Evolutionary conservation across 2,329 filamentous ascomycete genomes (phyloP).

Genomic region (Aspergillus pseudoviridinutans): DNA sequence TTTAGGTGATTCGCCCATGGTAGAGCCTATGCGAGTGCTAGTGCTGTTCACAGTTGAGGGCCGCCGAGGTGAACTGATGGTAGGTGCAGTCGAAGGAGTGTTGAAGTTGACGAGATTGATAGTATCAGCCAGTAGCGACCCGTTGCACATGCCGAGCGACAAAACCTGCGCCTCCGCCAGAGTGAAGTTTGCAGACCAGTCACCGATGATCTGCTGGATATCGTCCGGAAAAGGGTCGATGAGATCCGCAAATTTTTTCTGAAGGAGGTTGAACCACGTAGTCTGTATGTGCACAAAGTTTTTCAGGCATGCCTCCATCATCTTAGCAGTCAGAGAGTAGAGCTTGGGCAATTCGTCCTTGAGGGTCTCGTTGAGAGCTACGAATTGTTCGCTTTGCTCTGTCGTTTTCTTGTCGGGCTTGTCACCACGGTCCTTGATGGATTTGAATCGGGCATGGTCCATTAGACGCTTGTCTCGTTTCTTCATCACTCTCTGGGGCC

Average conservation of each 20-base stretch:
- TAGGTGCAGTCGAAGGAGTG: slow-evolving; percentile 44
- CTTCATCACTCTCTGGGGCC: slow-evolving; percentile 83
- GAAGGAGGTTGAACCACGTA: slow-evolving; percentile 78
- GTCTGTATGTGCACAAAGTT: slow-evolving; percentile 83
- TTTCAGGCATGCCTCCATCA: slow-evolving; percentile 77
- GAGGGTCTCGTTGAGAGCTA: slow-evolving; percentile 84
- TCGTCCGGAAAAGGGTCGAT: slow-evolving; percentile 66
- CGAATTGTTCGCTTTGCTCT: slow-evolving; percentile 83
- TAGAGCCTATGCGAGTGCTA: slow-evolving; percentile 58
- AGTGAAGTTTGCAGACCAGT: slow-evolving; percentile 75
- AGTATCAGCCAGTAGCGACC: slow-evolving; percentile 57
- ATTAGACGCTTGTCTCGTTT: slow-evolving; percentile 90
- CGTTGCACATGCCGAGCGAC: slow-evolving; percentile 74
- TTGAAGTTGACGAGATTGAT: slow-evolving; percentile 58
- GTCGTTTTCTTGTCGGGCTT: slow-evolving; percentile 81
- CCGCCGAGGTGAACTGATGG: slow-evolving; percentile 43
- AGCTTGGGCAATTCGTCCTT: slow-evolving; percentile 88
- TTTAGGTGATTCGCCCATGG: slow-evolving; percentile 59
- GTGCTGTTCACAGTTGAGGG: slow-evolving; percentile 48
- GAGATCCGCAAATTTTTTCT: slow-evolving; percentile 73
- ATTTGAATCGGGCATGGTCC: slow-evolving; percentile 79
- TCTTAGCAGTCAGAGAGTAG: slow-evolving; percentile 72
- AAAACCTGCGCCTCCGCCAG: slow-evolving; percentile 69
- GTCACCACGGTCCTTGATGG: slow-evolving; percentile 74
- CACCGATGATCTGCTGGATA: slow-evolving; percentile 67